A percentile compares a stretch with the other conserved stretches of the same genome.
Evolutionary conservation across 78 protist species (phyloP).

Genomic region (Anaeramoeba flamelloides): DNA sequence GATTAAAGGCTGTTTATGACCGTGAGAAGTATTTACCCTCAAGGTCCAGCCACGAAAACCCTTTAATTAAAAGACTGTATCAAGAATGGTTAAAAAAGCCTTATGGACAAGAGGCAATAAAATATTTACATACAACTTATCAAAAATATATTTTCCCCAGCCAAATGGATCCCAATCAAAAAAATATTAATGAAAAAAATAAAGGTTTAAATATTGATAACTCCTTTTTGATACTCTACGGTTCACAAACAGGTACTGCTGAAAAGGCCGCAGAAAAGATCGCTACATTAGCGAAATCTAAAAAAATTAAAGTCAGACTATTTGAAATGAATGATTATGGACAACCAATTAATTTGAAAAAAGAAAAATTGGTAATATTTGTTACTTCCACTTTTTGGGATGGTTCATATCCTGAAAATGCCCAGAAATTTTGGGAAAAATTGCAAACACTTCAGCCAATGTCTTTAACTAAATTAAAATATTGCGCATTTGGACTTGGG

Average conservation of each 20-base stretch:
- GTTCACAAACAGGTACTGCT: background rate
- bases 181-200: background rate
- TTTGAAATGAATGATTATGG: background rate
- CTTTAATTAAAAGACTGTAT: background rate
- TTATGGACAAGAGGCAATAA: background rate
- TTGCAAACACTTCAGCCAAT: background rate
- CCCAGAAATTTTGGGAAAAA: background rate
- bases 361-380: background rate
- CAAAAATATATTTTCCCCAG: background rate
- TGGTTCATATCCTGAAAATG: constrained; percentile 20
- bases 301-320: background rate
- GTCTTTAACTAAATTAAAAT: background rate
- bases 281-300: background rate
- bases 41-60: background rate
- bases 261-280: background rate
- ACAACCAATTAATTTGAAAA: background rate
- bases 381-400: constrained; percentile 22
- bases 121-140: background rate
- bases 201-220: background rate
- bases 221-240: background rate
- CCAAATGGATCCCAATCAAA: background rate
- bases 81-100: background rate
- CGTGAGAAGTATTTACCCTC: background rate
- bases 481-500: constrained; percentile 22
- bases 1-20: background rate